Evolutionary conservation across 345 rosid species (phyloP).

Genomic region (Salix purpurea): DNA sequence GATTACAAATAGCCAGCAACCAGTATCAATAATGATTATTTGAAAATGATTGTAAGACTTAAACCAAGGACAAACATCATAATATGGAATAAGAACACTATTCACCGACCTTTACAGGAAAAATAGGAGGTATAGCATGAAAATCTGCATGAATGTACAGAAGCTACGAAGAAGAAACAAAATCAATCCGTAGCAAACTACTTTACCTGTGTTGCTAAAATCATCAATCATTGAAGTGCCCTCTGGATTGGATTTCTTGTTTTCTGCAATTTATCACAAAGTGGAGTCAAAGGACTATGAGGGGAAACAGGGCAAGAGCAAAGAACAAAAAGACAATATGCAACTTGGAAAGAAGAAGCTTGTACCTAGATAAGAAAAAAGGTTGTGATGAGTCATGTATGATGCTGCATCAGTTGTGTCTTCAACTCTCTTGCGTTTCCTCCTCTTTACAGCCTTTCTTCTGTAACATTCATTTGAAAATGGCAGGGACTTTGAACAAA

Average conservation of each 20-base stretch:
- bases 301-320: background rate
- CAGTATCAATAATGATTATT: constrained; percentile 4
- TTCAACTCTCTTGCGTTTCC: constrained; percentile 72
- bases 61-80: background rate
- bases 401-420: constrained; percentile 46
- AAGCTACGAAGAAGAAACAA: background rate
- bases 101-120: background rate
- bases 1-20: background rate
- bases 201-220: constrained; percentile 46
- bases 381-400: constrained; percentile 55
- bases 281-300: background rate
- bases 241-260: constrained; percentile 55
- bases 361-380: constrained; percentile 68
- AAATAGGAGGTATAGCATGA: background rate
- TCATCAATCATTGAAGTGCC: constrained; percentile 53
- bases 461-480: constrained; percentile 48
- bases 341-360: constrained; percentile 14
- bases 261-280: constrained; percentile 48
- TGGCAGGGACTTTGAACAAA: constrained; percentile 63
- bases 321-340: background rate
- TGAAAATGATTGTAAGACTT: background rate
- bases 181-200: constrained; percentile 4
- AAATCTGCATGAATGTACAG: background rate
- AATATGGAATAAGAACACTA: background rate
- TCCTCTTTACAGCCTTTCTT: constrained; percentile 60